Conservation (phyloP, 805 yeast species). For the Lipomyces lipofer region DNA sequence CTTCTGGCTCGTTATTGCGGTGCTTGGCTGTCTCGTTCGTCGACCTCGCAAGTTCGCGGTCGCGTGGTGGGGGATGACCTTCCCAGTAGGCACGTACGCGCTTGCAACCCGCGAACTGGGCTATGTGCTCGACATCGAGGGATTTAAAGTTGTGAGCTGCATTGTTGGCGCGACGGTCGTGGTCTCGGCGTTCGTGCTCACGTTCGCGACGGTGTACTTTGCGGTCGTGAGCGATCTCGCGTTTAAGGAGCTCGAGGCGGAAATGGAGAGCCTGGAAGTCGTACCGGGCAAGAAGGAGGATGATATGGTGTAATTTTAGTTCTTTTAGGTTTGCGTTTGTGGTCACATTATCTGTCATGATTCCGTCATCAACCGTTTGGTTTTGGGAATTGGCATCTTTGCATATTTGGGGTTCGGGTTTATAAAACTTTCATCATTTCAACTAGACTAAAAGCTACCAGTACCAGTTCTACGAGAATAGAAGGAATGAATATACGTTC, state of each 20-base stretch:
- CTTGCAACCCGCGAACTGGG: conserved; percentile 58
- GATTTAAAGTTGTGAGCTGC: conserved; percentile 63
- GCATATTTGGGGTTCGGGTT: too few species aligned
- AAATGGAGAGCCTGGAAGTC: too few species aligned
- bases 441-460: too few species aligned
- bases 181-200: conserved; percentile 32
- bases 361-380: too few species aligned
- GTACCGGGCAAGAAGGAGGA: too few species aligned
- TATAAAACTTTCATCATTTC: too few species aligned
- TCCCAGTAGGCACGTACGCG: conserved; percentile 85
- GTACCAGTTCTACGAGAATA: too few species aligned
- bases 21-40: conserved; percentile 39
- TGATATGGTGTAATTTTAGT: too few species aligned
- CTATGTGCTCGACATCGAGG: conserved; percentile 48
- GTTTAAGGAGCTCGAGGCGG: conserved; percentile 7
- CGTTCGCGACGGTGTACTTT: conserved; percentile 15
- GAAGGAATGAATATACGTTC: too few species aligned
- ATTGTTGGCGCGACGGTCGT: conserved; percentile 60
- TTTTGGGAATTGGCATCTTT: too few species aligned
- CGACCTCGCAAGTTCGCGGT: conserved; percentile 48
- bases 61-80: conserved; percentile 82
- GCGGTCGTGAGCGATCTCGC: conserved; percentile 16
- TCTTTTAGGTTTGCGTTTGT: too few species aligned
- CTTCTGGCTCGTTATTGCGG: conserved; percentile 53
- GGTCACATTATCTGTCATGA: too few species aligned